These are phyloP conservation scores for Podila minutissima DNA, from an alignment of 192 early-diverging fungal genomes.

Conservation along the genomic window DNA sequence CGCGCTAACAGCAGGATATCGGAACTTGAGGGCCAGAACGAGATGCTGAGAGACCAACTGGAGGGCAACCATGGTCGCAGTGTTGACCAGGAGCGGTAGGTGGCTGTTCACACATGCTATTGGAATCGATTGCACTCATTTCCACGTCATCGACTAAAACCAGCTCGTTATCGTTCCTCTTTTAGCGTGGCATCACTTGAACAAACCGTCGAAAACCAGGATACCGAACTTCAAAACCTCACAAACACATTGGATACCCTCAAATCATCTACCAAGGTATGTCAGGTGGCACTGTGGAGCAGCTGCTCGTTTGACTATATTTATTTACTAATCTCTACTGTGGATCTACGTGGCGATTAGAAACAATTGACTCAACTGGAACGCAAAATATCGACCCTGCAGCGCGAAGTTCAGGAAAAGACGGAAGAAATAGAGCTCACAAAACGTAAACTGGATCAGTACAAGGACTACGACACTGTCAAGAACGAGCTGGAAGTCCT, in stretches of 20 bases:
- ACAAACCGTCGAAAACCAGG: conserved; percentile 51
- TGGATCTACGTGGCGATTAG: neutral
- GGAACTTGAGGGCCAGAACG: conserved; percentile 77
- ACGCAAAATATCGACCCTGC: conserved; percentile 28
- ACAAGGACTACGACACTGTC: conserved; percentile 87
- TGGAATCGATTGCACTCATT: too few species aligned
- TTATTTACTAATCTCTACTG: neutral
- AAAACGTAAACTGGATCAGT: conserved; percentile 64
- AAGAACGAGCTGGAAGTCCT: conserved; percentile 88
- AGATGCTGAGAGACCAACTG: conserved; percentile 40
- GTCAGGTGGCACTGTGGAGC: neutral
- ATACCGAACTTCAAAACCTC: conserved; percentile 29
- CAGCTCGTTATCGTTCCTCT: neutral
- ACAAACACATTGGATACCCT: conserved; percentile 25
- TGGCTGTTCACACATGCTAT: neutral
- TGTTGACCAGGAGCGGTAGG: conserved; percentile 34
- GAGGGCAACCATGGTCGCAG: conserved; percentile 40
- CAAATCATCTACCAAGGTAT: conserved; percentile 31
- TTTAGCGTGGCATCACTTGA: conserved; percentile 46
- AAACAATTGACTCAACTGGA: conserved; percentile 49
- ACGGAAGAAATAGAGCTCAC: conserved; percentile 69
- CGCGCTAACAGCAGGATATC: conserved; percentile 76
- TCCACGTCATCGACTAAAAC: too few species aligned
- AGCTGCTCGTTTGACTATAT: too few species aligned
- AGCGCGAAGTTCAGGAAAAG: conserved; percentile 50